phyloP scores from a whole-genome alignment of 2,329 filamentous ascomycete species.

The Rutstroemia sp. region DNA sequence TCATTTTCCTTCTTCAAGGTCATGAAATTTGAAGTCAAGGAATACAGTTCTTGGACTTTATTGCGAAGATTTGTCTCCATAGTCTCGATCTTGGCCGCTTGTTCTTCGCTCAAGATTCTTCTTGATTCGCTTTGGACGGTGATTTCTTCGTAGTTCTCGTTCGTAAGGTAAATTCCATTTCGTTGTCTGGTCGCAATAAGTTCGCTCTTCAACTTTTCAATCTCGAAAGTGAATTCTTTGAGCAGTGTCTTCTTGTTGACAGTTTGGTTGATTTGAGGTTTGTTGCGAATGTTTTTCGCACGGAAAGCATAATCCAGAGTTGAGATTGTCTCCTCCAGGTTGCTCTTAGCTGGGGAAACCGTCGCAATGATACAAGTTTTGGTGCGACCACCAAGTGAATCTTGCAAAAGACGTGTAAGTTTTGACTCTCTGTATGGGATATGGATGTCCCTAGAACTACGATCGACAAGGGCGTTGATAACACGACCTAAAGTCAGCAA shows the following conservation, averaged over 20 bases:
- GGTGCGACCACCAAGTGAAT: slow-evolving; percentile 88
- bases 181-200: slow-evolving; percentile 86
- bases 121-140: slow-evolving; percentile 87
- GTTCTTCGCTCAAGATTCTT: slow-evolving; percentile 85
- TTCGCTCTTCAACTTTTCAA: slow-evolving; percentile 90
- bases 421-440: slow-evolving; percentile 95
- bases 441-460: slow-evolving; percentile 53
- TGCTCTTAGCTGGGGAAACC: slow-evolving; percentile 87
- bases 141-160: slow-evolving; percentile 84
- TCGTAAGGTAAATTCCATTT: slow-evolving; percentile 89
- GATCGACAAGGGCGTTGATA: slow-evolving; percentile 94
- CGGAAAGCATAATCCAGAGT: slow-evolving; percentile 96
- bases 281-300: slow-evolving; percentile 97
- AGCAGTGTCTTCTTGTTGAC: slow-evolving; percentile 91
- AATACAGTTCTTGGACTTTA: slow-evolving; percentile 88
- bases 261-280: slow-evolving; percentile 87
- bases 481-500: slow-evolving; percentile 89
- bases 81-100: slow-evolving; percentile 83
- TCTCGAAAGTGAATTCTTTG: slow-evolving; percentile 83
- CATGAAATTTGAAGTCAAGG: slow-evolving; percentile 79
- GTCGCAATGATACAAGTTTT: slow-evolving; percentile 99
- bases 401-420: slow-evolving; percentile 87
- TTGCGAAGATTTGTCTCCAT: slow-evolving; percentile 86
- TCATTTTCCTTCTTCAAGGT: slow-evolving; percentile 87
- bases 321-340: slow-evolving; percentile 95